A percentile compares a stretch with the other conserved stretches of the same genome.
These are phyloP conservation scores for Aspergillus piperis DNA, from an alignment of 2,329 filamentous ascomycete species.

Conservation along the genomic window DNA sequence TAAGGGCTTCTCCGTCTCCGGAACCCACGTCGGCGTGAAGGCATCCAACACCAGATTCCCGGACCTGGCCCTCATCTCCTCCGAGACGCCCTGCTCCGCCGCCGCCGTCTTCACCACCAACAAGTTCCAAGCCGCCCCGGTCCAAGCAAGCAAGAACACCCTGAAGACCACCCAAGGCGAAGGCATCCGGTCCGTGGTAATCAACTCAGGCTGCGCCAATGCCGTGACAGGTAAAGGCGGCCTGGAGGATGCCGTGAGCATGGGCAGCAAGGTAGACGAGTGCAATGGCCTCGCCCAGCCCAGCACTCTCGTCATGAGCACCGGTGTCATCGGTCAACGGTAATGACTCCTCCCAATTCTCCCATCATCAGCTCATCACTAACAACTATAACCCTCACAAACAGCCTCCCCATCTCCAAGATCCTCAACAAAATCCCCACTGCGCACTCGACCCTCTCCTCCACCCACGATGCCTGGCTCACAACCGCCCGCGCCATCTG, in stretches of 20 bases:
- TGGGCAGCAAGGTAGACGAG: constrained; percentile 77
- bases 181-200: constrained; percentile 77
- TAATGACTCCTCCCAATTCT: constrained; percentile 32
- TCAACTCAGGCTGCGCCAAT: constrained; percentile 97
- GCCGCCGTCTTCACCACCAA: constrained; percentile 97
- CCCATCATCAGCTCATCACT: not conserved
- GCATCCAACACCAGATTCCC: constrained; percentile 87
- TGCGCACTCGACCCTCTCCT: constrained; percentile 70
- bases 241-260: constrained; percentile 80
- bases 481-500: constrained; percentile 86
- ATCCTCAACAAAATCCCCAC: constrained; percentile 80
- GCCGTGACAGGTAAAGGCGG: constrained; percentile 92
- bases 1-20: constrained; percentile 82
- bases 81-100: constrained; percentile 79
- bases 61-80: constrained; percentile 85
- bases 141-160: constrained; percentile 77
- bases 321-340: constrained; percentile 94
- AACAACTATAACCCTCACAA: not conserved
- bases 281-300: constrained; percentile 56
- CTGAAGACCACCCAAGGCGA: constrained; percentile 66
- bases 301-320: constrained; percentile 94
- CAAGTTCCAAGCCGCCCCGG: constrained; percentile 95
- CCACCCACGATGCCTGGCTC: constrained; percentile 83
- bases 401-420: constrained; percentile 82
- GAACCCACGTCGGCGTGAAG: constrained; percentile 91